Base-by-base conservation (phyloP, 2,329 filamentous ascomycete genomes). In the Penicillium sp. region DNA sequence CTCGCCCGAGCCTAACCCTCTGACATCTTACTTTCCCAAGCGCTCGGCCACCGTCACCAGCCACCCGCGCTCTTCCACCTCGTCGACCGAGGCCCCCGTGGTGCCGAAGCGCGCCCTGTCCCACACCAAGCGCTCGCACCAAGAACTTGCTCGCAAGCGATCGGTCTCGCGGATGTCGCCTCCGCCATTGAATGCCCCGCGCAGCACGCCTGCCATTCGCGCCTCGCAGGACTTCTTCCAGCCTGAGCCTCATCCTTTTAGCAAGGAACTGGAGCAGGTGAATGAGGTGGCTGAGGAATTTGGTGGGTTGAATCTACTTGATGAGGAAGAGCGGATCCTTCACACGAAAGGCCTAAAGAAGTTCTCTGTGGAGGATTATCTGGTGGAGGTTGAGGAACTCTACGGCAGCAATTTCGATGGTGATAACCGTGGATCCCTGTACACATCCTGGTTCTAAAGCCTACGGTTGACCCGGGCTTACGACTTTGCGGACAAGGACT, bases 221-320 rank as follows among this genome's bases (percentile, higher is more conserved):
- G 63, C 64, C 14, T 67, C 67, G 22, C 66, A 70, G 34, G 74
- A 77, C n/a, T 66, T 72, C 41, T 75, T 75, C 60, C 63, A 67
- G 24, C 57, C 67, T 2, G 68, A 72, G 32, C 58, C 62, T 16
- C 85, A 94, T 71, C 93, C 93, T 0, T 97, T 97, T 66, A 90
- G 90, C 49, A 87, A 88, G 47, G 94, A 99, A 74, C 79, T 97
- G 49, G 91, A 90, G 53, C 89, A 97, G 74, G 90, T 97, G 22
- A 91, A 92, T 49, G 94, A 97, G 74, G 83, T 97, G 14, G 93
- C 88, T 0, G 94, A 97, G 75, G 92, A 97, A 73, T 93, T 91
- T 63, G 85, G 86, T 40, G 80, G 85, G 29, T 81, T 82, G 16
- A 69, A 81, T 58, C 70, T 83, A n/a, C 76, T 87, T 38, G 88